Base-by-base conservation (phyloP, 1,139 yeast genomes). In the Nakaseomyces bracarensis region DNA sequence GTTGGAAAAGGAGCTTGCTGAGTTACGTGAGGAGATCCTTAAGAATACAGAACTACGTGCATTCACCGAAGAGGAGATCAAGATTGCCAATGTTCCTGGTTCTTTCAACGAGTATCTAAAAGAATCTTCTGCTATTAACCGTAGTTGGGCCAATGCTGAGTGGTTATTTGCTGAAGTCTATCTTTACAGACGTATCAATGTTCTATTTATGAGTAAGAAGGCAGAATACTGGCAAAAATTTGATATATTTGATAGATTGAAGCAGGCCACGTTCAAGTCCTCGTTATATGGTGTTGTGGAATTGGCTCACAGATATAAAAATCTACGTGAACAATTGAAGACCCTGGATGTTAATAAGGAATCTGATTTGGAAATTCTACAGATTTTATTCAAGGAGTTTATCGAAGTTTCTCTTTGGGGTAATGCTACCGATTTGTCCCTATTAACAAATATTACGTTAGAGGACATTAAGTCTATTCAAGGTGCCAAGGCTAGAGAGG, bases 361-460 rank as follows among this genome's bases (percentile, higher is more conserved):
- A 14, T 49, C 64, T n/a, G 73, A 71, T 45, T 50, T 55, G 3
- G 77, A 73, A n/a, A 65, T 73, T 0, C 65, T 82, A 49, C 60
- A 70, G 47, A 57, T 75, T n/a, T 63, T 79, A 40, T 82, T 82
- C 64, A 71, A 72, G 49, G 98, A 93, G 60, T 84, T 87, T 54
- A 66, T 83, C 37, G 96, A 87, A 57, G 77, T 91, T 47, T 84
- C 96, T 0, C 69, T 91, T 45, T 91, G 98, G 98, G 99, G 99
- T 19, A 91, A 91, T 63, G 96, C 97, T 19, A 86, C 96, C 5
- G 99, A 91, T 64, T 72, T 91, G 57, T 86, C 96, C 0, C 69
- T 93, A 46, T 70, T 91, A 49, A 89, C 94, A 3, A 86, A 84
- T 43, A 84, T 85, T 33, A 77, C 91, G 6, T 64, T 86, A 30